phyloP scores from a whole-genome alignment of 2,329 filamentous ascomycete species.

The Knoxdaviesia proteae region DNA sequence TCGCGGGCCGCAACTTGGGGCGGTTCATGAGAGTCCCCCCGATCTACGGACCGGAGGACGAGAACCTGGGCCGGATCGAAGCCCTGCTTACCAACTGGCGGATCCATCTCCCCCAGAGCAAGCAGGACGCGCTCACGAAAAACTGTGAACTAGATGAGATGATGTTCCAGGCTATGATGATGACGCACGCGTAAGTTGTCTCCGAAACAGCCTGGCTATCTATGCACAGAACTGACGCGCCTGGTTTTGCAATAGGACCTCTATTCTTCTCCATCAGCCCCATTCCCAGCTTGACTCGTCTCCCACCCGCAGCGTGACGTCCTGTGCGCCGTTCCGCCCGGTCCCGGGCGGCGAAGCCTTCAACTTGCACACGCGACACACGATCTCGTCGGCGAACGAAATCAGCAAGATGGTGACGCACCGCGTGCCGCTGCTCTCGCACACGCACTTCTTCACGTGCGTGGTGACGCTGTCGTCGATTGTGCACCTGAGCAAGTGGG shows the following conservation, averaged over 20 bases:
- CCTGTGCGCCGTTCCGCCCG: slow-evolving; percentile 40
- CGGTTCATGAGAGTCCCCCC: slow-evolving; percentile 43
- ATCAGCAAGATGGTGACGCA: slow-evolving; percentile 58
- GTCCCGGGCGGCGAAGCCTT: slow-evolving; percentile 28
- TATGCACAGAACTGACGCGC: neutral
- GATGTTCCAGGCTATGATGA: slow-evolving; percentile 81
- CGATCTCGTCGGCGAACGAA: slow-evolving; percentile 56
- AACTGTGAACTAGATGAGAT: slow-evolving; percentile 65
- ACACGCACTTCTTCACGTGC: slow-evolving; percentile 72
- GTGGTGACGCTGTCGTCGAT: slow-evolving; percentile 60
- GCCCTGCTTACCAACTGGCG: slow-evolving; percentile 49
- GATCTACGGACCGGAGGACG: slow-evolving; percentile 29
- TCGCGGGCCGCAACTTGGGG: slow-evolving; percentile 59
- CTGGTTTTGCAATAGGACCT: slow-evolving; percentile 18
- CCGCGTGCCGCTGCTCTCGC: slow-evolving; percentile 47
- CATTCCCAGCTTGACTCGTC: slow-evolving; percentile 53
- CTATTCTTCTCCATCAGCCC: slow-evolving; percentile 62
- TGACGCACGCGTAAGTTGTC: slow-evolving; percentile 31
- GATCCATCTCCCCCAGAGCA: slow-evolving; percentile 53
- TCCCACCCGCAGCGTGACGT: slow-evolving; percentile 35
- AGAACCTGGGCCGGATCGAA: slow-evolving; percentile 29
- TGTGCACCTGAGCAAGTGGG: slow-evolving; percentile 66
- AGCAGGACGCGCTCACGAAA: slow-evolving; percentile 46
- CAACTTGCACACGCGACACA: slow-evolving; percentile 58
- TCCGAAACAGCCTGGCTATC: neutral